Conservation (phyloP, 140 eudicot genomes). For the Oenanthe javanica region DNA sequence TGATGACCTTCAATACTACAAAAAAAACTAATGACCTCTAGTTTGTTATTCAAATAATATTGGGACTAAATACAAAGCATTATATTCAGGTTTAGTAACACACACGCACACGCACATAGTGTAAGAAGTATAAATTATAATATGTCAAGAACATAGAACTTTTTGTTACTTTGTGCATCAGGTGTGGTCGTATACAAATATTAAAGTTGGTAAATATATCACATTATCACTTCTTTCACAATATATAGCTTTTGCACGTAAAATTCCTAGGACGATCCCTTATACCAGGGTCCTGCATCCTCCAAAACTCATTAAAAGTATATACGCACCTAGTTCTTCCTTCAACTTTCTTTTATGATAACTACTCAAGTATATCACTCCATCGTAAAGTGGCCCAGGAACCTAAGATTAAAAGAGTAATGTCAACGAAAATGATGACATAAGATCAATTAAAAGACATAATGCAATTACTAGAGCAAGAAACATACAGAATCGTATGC, state of each 20-base stretch:
- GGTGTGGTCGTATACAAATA: neutral
- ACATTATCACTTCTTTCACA: neutral
- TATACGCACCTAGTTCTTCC: slow-evolving; percentile 76
- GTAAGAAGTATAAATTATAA: neutral
- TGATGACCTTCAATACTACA: neutral
- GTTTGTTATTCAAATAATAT: neutral
- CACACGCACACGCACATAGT: neutral
- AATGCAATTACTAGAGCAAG: neutral
- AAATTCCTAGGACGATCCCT: neutral
- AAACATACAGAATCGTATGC: slow-evolving; percentile 40
- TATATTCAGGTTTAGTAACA: neutral
- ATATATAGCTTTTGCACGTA: neutral
- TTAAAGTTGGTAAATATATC: neutral
- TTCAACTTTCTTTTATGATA: slow-evolving; percentile 73
- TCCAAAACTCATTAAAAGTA: neutral
- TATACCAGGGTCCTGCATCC: neutral
- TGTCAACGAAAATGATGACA: neutral
- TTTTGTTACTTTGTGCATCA: neutral
- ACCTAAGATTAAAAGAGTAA: slow-evolving; percentile 38
- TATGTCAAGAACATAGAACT: neutral
- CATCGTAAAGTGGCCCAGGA: slow-evolving; percentile 54
- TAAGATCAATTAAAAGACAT: neutral
- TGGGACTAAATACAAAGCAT: neutral
- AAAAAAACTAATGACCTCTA: neutral
- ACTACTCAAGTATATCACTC: slow-evolving; percentile 42